Evolutionary conservation across 495 filamentous ascomycete species (phyloP), one percentile per base, ranked within the genome.

Genomic region (Aspergillus sclerotiicarbonarius): DNA sequence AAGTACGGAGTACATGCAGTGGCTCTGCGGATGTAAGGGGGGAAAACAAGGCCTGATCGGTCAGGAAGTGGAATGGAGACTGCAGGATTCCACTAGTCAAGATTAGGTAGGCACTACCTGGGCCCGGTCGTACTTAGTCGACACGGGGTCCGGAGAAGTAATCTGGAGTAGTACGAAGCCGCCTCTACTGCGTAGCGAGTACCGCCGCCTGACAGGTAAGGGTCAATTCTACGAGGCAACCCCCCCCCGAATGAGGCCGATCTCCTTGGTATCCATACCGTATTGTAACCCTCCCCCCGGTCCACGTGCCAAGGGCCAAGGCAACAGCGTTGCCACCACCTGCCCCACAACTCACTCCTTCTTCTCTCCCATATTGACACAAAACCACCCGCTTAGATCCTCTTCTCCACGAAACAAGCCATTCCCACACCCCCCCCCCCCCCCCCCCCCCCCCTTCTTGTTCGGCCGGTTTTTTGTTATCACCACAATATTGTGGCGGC

Each of bases 301-400:
- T 51, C n/a, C 49, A 51, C 49, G 49, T 51, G 49, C 49, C 49
- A 21, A 6, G 13, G 37, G 37, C 37, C 37, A 41, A 41, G 37
- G 37, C 37, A 41, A n/a, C 37, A 12, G 37, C 37, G 37, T 41
- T 41, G 37, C 37, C 21, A 37, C 51, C 51, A 53, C 33, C 32
- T 43, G 51, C 51, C 51, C 51, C 51, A 53, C 51, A 53, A 43
- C 41, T 19, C 31, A 18, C n/a, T 19, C 50, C 31, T 37, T 31
- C 32, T 18, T 19, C 30, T 19, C 30, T 1, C 1, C 12, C 25
- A 41, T 15, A 3, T 41, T n/a, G 37, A n/a, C 37, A n/a, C 37
- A 41, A 41, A 15, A 15, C n/a, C 37, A 41, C n/a, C 37, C 37
- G 37, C 37, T 41, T 41, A 25, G 37, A 41, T 41, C 37, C 37